Percentiles rank a stretch among this genome's conserved stretches.
These are phyloP conservation scores for Cotoneaster glaucophyllus DNA, from an alignment of 306 rosid species.

Conservation along the genomic window DNA sequence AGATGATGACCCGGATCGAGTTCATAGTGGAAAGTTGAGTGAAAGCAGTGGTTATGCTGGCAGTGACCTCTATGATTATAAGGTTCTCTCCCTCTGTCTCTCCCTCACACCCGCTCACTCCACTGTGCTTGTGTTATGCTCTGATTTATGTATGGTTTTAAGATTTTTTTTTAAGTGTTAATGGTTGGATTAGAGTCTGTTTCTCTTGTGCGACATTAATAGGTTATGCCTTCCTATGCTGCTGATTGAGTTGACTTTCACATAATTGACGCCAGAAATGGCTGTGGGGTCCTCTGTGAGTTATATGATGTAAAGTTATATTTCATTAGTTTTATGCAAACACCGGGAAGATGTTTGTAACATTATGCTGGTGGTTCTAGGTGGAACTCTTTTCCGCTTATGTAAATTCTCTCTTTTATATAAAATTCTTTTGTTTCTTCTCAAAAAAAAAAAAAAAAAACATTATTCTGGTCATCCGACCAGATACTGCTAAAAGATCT, in stretches of 20 bases:
- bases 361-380: not conserved
- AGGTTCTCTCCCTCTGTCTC: constrained; percentile 46
- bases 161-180: not conserved
- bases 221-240: not conserved
- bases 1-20: constrained; percentile 84
- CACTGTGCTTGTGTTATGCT: not conserved
- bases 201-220: not conserved
- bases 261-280: not conserved
- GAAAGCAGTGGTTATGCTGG: constrained; percentile 98
- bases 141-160: not conserved
- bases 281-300: not conserved
- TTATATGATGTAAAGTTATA: not conserved
- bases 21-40: constrained; percentile 88
- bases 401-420: no score
- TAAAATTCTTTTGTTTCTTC: no score
- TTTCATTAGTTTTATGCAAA: not conserved
- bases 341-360: not conserved
- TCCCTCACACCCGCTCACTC: not conserved
- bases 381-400: no score
- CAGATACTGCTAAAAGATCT: not conserved
- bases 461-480: not conserved
- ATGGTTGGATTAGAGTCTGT: not conserved
- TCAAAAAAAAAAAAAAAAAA: no score
- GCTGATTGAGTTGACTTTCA: not conserved
- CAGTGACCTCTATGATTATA: constrained; percentile 93